A percentile compares a stretch with the other conserved stretches of the same genome.
Evolutionary conservation across 495 filamentous ascomycete species (phyloP).

Genomic region (Lasiosphaeria miniovina): DNA sequence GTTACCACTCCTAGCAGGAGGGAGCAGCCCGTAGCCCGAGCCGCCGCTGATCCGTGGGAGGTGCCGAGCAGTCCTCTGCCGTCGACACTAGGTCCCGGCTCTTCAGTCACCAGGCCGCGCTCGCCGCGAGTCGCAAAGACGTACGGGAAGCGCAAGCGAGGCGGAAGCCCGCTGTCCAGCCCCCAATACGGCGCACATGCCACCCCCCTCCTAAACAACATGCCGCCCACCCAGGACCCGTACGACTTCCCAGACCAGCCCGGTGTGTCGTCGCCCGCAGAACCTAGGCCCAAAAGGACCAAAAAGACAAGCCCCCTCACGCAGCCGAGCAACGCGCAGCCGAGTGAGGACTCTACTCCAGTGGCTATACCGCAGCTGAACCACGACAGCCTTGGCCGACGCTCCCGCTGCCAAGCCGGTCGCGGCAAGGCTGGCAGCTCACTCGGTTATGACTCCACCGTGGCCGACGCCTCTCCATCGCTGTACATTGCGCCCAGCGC

Average conservation of each 20-base stretch:
- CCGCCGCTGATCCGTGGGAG: slow-evolving; percentile 18
- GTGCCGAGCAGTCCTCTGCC: slow-evolving; percentile 12
- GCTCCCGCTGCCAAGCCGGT: background rate
- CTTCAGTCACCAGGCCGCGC: background rate
- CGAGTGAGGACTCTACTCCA: background rate
- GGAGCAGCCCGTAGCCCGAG: background rate
- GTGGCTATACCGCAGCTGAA: slow-evolving; percentile 3
- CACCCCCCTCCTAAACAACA: background rate
- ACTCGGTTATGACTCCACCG: slow-evolving; percentile 6
- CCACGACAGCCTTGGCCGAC: background rate
- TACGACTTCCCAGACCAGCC: slow-evolving; percentile 18
- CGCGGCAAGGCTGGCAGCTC: background rate
- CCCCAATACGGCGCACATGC: slow-evolving; percentile 3
- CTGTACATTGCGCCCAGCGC: slow-evolving; percentile 27
- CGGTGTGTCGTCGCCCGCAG: slow-evolving; percentile 5
- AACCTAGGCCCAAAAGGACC: background rate
- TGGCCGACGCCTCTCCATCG: slow-evolving; percentile 12
- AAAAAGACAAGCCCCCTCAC: background rate
- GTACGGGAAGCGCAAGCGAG: slow-evolving; percentile 22
- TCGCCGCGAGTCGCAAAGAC: slow-evolving; percentile 7
- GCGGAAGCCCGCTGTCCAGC: slow-evolving; percentile 12
- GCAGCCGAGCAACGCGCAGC: background rate
- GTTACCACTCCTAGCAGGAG: slow-evolving; percentile 20
- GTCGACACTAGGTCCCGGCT: too few relatives aligned
- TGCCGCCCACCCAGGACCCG: slow-evolving; percentile 20